Base-by-base conservation (phyloP, 129 eudicot genomes). In the Lactuca saligna region DNA sequence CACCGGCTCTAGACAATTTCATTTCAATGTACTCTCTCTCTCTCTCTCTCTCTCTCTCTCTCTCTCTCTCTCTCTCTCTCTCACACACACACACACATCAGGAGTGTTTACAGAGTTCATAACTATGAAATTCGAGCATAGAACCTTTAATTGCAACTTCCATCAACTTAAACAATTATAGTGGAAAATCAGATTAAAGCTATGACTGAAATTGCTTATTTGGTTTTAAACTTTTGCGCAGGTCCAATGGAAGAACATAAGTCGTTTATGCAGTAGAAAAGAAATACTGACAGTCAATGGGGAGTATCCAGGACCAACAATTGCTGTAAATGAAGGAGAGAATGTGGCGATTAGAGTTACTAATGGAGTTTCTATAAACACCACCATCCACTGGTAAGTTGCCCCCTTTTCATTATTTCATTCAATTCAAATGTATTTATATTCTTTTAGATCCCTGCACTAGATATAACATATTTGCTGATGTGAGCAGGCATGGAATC, bases 281-380 rank as follows among this genome's bases (percentile, higher is more conserved):
- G 61, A 63, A 13, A 71, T 86, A 50, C 63, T 86, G 41, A 89
- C 94, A 0, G 86, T 89, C 54, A 89, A 89, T 65, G 96, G 96
- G n/a, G 65, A 78, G 78, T 89, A 69, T 74, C 97, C 97, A 17
- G 97, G 97, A 70, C 97, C 97, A 58, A 86, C 80, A 7, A 86
- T 90, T 38, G 76, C 82, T 15, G 85, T 90, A 69, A 74, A 76
- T 44, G 97, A 90, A 84, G 97, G 97, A 34, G 97, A 90, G 11
- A 49, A 75, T 56, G 88, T 90, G 31, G 80, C 80, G 78, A 72
- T 90, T 17, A 82, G 61, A 63, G 97, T 90, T 66, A 80, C 86
- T 7, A 90, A 90, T 61, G 59, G 64, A 10, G 88, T 81, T 37
- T 42, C 80, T 8, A 59, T 70, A 57, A 86, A 90, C 86, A 90